Percentiles rank a stretch among this genome's conserved stretches.
Conservation (phyloP, 2,329 filamentous ascomycete species). For the Ophiosphaerella narmari region DNA sequence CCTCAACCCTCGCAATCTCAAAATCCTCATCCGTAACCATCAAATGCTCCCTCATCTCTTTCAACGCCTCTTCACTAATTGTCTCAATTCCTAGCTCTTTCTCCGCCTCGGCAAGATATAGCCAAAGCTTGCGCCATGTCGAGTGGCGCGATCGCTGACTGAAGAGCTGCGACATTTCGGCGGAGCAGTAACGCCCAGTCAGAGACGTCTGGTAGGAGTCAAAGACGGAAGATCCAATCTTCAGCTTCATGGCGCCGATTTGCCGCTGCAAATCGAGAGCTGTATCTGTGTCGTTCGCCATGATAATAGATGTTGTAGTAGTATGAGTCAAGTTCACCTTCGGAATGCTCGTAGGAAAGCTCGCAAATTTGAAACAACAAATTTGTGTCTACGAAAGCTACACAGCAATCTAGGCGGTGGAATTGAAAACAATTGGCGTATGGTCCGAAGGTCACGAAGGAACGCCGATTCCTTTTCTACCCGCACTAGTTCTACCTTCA, state of each 20-base stretch:
- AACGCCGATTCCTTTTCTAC: conserved; percentile 19
- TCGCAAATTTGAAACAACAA: not conserved
- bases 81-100: conserved; percentile 73
- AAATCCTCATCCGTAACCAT: conserved; percentile 56
- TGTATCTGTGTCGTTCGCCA: conserved; percentile 22
- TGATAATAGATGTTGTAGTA: conserved; percentile 4
- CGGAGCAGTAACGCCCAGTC: conserved; percentile 67
- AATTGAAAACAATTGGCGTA: not conserved
- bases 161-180: conserved; percentile 68
- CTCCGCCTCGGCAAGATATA: conserved; percentile 80
- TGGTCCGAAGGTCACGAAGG: not conserved
- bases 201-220: conserved; percentile 36
- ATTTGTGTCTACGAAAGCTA: not conserved
- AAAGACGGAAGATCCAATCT: conserved; percentile 25
- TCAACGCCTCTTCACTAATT: conserved; percentile 68
- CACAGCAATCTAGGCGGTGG: too few relatives aligned
- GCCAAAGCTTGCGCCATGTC: conserved; percentile 85
- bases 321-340: not conserved
- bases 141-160: conserved; percentile 73
- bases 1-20: conserved; percentile 53
- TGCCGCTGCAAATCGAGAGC: conserved; percentile 29
- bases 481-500: conserved; percentile 21
- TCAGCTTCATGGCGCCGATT: conserved; percentile 25
- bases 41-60: conserved; percentile 53
- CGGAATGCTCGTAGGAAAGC: too few relatives aligned